Base-by-base conservation (phyloP, 805 yeast species). In the Candida orba region DNA sequence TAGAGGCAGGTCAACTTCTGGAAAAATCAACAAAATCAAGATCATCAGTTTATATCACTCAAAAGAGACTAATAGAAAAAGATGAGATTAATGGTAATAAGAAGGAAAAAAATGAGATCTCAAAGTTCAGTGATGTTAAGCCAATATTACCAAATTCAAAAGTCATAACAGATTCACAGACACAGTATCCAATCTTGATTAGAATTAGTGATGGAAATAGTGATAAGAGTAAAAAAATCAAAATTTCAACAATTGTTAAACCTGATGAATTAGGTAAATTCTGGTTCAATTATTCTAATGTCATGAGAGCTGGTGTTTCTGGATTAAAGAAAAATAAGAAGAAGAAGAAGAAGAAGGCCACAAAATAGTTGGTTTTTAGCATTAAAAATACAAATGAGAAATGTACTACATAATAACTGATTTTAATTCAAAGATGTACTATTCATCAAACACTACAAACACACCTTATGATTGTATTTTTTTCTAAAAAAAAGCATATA, bases 281-380 rank as follows among this genome's bases (percentile, higher is more conserved):
- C 60, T 90, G 96, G 96, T 60, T 63, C 36, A 79, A 78, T 23
- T 90, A 89, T 63, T 65, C 86, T 1, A 78, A 77, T 36, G 75
- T 75, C 0, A 69, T 89, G 44, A 89, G 86, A 59, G 58, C 69
- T 20, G 90, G 93, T 5, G 78, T 85, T 62, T 67, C 67, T 4
- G 96, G 95, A 2, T 71, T 90, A 61, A 75, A 79, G 58, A 86
- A 83, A 75, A 88, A 86, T 68, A 87, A 84, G 47, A 87, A 86
- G 71, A 75, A 73, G 67, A 75, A 73, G 67, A 80, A 77, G 67
- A 71, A 73, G 59, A 72, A 70, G 65, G 51, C 69, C 61, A 60
- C 62, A 36, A 65, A 63, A 47, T 49, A 45, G 43, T 6, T 10
- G 23, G 34, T 17, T n/a, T 31, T 5, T 15, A n/a, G 18, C 8